Conservation (phyloP, 2,329 filamentous ascomycete genomes). For the Sclerotinia borealis region DNA sequence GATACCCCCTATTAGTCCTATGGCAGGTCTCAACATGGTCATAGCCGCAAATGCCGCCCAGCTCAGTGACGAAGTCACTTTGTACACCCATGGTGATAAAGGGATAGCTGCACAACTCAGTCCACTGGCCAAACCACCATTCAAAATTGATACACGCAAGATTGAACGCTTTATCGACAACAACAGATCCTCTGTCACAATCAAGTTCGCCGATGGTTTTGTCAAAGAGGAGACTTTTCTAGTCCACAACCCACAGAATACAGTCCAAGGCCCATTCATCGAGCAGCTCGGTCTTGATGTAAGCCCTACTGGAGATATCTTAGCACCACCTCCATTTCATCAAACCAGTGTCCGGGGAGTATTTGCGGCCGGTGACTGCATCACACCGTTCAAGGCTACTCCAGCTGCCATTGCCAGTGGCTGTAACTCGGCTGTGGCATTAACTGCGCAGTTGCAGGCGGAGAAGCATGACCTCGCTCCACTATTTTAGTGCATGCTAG, state of each 20-base stretch:
- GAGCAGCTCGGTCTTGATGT: conserved; percentile 41
- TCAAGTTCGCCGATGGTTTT: conserved; percentile 19
- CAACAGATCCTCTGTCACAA: conserved; percentile 37
- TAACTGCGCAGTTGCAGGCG: background rate
- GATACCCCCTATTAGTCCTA: conserved; percentile 30
- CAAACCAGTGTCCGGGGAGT: conserved; percentile 45
- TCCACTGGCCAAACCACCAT: background rate
- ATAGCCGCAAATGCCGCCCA: conserved; percentile 39
- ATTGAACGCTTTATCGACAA: background rate
- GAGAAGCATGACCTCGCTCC: background rate
- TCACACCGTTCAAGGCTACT: conserved; percentile 18
- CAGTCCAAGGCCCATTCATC: conserved; percentile 37
- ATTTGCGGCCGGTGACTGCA: conserved; percentile 46
- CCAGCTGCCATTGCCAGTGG: background rate
- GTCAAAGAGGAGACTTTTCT: conserved; percentile 36
- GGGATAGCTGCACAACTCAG: background rate
- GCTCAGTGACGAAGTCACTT: conserved; percentile 38
- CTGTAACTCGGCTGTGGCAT: background rate
- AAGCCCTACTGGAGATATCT: conserved; percentile 39
- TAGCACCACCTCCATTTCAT: conserved; percentile 40
- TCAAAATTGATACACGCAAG: background rate
- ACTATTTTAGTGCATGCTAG: background rate
- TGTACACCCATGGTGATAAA: conserved; percentile 45
- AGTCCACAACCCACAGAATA: conserved; percentile 34
- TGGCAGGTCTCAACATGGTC: conserved; percentile 33